phyloP scores from a whole-genome alignment of 2,329 filamentous ascomycete genomes.

The Aspergillus cejpii region DNA sequence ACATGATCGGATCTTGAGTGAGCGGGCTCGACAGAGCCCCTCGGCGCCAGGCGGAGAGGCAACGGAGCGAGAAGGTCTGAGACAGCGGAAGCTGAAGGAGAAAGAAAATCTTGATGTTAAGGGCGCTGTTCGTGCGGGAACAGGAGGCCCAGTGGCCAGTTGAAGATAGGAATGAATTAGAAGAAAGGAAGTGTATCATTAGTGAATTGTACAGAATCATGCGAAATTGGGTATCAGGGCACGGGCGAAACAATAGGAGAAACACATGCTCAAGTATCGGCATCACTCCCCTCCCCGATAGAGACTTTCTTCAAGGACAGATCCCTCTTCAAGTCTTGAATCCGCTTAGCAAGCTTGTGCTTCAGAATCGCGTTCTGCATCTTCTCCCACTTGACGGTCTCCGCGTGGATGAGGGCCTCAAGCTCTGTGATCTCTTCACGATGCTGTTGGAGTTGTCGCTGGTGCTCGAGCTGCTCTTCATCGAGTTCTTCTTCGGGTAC shows the following conservation, averaged over 20 bases:
- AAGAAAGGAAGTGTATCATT: not conserved
- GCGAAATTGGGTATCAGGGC: constrained; percentile 12
- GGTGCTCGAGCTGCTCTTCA: constrained; percentile 40
- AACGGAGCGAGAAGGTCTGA: constrained; percentile 22
- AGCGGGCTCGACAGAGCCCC: constrained; percentile 21
- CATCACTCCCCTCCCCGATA: constrained; percentile 34
- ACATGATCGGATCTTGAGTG: constrained; percentile 29
- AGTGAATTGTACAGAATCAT: constrained; percentile 1
- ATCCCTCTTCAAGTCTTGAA: constrained; percentile 41
- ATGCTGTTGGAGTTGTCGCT: constrained; percentile 39
- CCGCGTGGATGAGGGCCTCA: constrained; percentile 35
- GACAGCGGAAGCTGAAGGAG: constrained; percentile 23
- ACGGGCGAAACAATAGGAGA: not conserved
- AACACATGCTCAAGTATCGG: constrained; percentile 21
- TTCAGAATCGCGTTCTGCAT: constrained; percentile 38
- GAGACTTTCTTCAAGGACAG: constrained; percentile 41
- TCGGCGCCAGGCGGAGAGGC: constrained; percentile 14
- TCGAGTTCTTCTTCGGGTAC: constrained; percentile 35
- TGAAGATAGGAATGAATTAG: constrained; percentile 28
- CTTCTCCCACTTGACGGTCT: constrained; percentile 37
- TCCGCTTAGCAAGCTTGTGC: constrained; percentile 40
- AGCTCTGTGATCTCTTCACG: constrained; percentile 42
- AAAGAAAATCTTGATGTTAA: constrained; percentile 27
- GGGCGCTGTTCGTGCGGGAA: constrained; percentile 22
- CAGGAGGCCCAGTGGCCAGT: constrained; percentile 24